A percentile compares a stretch with the other conserved stretches of the same genome.
Conservation (phyloP, 2,329 filamentous ascomycete genomes). For the Curvularia eragrostidis region DNA sequence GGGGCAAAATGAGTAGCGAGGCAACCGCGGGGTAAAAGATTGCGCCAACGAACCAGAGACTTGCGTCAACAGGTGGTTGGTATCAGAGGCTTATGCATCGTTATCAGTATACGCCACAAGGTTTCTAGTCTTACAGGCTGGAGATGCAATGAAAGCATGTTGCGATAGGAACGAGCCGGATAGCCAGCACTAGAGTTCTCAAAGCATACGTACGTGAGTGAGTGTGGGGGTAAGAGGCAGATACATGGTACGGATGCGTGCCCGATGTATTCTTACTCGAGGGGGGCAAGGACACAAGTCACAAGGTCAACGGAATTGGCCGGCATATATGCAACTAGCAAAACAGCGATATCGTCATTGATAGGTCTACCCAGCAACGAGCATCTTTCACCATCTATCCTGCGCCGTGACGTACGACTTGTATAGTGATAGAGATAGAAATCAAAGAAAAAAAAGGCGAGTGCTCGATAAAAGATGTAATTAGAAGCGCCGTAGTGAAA, state of each 20-base stretch:
- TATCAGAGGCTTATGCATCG: constrained; percentile 25
- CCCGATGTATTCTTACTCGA: constrained; percentile 17
- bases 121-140: constrained; percentile 2
- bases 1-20: constrained; percentile 17
- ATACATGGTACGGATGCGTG: constrained; percentile 14
- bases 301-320: constrained; percentile 20
- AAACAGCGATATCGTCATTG: constrained; percentile 15
- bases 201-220: constrained; percentile 9
- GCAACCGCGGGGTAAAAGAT: constrained; percentile 20
- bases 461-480: background rate
- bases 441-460: too few species aligned
- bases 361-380: constrained; percentile 10
- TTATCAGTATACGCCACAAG: constrained; percentile 27
- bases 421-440: background rate
- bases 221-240: background rate
- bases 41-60: constrained; percentile 15
- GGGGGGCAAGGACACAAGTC: constrained; percentile 10
- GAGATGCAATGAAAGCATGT: constrained; percentile 4
- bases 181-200: constrained; percentile 1
- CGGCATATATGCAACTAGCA: constrained; percentile 15
- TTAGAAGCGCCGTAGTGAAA: background rate
- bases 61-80: constrained; percentile 21
- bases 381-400: constrained; percentile 1
- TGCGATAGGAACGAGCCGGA: constrained; percentile 17
- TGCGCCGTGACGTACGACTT: constrained; percentile 2